Evolutionary conservation across 805 yeast genomes (phyloP).

Genomic region (Ogataea ganodermae): DNA sequence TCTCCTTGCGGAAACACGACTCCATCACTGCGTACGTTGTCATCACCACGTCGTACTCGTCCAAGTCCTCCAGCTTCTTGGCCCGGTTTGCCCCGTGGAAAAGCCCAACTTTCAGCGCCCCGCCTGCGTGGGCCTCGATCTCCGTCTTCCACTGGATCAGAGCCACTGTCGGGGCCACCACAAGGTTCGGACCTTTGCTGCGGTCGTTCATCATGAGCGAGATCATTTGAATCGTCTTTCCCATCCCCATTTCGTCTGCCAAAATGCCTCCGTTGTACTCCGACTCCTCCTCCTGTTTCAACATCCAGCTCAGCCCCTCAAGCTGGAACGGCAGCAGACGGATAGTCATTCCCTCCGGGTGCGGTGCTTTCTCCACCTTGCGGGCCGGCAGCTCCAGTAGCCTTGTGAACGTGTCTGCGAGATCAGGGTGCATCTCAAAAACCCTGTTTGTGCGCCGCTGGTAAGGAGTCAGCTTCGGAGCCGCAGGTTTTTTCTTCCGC

Average conservation of each 20-base stretch:
- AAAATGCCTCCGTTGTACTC: slow-evolving; percentile 85
- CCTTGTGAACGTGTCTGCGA: slow-evolving; percentile 69
- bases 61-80: slow-evolving; percentile 54
- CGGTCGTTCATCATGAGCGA: slow-evolving; percentile 76
- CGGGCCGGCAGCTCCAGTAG: slow-evolving; percentile 51
- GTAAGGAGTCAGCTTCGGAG: slow-evolving; percentile 59
- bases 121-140: slow-evolving; percentile 81
- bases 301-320: slow-evolving; percentile 91
- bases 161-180: slow-evolving; percentile 98
- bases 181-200: slow-evolving; percentile 72
- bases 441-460: slow-evolving; percentile 69
- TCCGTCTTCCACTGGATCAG: slow-evolving; percentile 97
- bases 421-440: slow-evolving; percentile 76
- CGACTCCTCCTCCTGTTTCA: slow-evolving; percentile 80
- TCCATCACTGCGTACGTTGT: slow-evolving; percentile 94
- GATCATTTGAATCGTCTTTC: slow-evolving; percentile 95
- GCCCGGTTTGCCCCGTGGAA: slow-evolving; percentile 88
- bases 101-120: slow-evolving; percentile 63
- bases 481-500: slow-evolving; percentile 18
- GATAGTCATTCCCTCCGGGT: slow-evolving; percentile 78
- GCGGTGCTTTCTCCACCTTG: slow-evolving; percentile 58
- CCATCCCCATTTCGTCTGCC: slow-evolving; percentile 99
- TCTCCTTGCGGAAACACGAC: slow-evolving; percentile 79
- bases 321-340: slow-evolving; percentile 83
- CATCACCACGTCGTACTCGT: slow-evolving; percentile 72